Base-by-base conservation (phyloP, 2,329 filamentous ascomycete species). In the Aspergillus novoparasiticus region DNA sequence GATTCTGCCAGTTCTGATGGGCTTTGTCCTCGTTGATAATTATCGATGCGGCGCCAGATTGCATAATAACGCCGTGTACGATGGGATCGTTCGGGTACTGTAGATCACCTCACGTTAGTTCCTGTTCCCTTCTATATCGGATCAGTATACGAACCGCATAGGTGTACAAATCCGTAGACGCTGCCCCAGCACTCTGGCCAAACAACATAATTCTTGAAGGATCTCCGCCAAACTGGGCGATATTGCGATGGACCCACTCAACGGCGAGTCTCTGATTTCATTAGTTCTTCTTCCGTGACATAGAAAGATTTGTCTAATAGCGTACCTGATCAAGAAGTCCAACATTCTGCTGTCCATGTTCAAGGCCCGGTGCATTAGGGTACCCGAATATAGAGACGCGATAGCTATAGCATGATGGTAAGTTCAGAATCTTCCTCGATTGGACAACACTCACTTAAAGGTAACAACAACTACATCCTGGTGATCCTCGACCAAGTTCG, bases 381-480 rank as follows among this genome's bases (percentile, higher is more conserved):
- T 62, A 69, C 11, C 68, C 67, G 28, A 70, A 70, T 12, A 68
- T 36, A n/a, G 63, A 66, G 8, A 69, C 54, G 8, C 67, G 67
- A 57, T 70, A 68, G 54, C 68, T 70, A 14, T 10, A 0, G 5
- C 0, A 16, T 0, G 6, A 23, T 28, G 11, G 23, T 23, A 4
- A 28, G 46, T 1, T 50, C 6, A 1, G 11, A 23, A 21, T 1
- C 6, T 16, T 9, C 12, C 23, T 4, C 6, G 0, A 19, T 2
- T 1, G 2, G 10, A 6, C n/a, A 11, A 1, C 2, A 50, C 58
- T 36, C 45, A 68, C 68, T 70, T 70, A 21, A 67, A 63, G 2
- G 65, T 65, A 10, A 68, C 63, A 9, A 69, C 64, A 46, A 70
- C 62, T 1, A 67, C 34, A 57, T 66, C 61, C 26, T 67, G 57